Base-by-base conservation (phyloP, 2,329 filamentous ascomycete genomes). In the Fonsecaea nubica region DNA sequence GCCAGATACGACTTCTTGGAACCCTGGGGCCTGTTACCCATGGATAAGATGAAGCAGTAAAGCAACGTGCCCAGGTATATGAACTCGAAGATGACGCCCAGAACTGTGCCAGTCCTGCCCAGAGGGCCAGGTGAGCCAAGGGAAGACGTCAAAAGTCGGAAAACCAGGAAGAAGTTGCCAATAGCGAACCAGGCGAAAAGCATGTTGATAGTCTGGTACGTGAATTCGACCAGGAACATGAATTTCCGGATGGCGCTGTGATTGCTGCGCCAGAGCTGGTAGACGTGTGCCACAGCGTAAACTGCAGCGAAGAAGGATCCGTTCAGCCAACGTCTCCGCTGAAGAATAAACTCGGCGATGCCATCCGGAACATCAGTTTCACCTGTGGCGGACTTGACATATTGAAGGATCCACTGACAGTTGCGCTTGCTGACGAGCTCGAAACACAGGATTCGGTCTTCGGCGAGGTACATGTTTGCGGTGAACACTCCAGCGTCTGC, bases 101-200 rank as follows among this genome's bases (percentile, higher is more conserved):
- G 84, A 65, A 97, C 88, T 45, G 87, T 87, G 62, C 95, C 95
- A 9, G 87, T 87, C 4, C 86, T 89, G 57, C 93, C 92, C 1
- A 97, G 85, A 32, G 97, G 85, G 36, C 85, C 78, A 0, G 81
- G 74, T 32, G 86, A 84, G 54, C 92, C 90, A 71, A 99, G 83
- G 74, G 93, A 97, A 10, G 89, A 90, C 0, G 94, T 98, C 71
- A 99, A 83, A 76, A 99, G 98, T 79, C 93, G 93, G 84, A 99
- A 99, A 73, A 99, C 94, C 76, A 99, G 82, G 86, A 98, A 99
- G 86, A 99, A 99, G 82, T 99, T 99, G 76, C 95, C 88, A 75
- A 98, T 95, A 74, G 91, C 92, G 77, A 99, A 98, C 95, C 95
- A 99, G 61, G 95, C 93, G 78, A 98, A 99, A 76, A 99, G 86